Evolutionary conservation across 768 basidiomycete genomes (phyloP), one percentile per base, ranked within the genome.

Genomic region (Leccinum disarticulatum): DNA sequence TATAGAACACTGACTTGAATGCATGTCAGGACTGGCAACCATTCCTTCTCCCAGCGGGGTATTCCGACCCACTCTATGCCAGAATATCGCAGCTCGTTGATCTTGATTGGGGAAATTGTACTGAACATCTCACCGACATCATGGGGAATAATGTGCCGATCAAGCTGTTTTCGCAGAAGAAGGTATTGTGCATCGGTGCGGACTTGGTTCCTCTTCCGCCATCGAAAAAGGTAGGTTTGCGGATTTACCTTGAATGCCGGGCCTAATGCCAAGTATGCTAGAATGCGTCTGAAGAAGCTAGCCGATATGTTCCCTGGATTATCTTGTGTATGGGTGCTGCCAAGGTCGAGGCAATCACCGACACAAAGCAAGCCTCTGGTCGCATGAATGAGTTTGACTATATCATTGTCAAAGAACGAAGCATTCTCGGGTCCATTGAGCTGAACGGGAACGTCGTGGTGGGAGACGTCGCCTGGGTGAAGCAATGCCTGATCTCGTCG

Each of bases 291-390:
- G 74, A 74, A 19, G 77, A 77, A 60, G 77, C 76, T 9, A 78
- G 76, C 59, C 79, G 78, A 64, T 77, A 68, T 50, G 82, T 85
- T 63, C 83, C 81, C 25, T 84, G 83, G 54, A 88, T 95, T 61
- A 81, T 93, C 36, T 72, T 91, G 47, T 83, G 84, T 31, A 91
- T 95, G 86, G 92, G 93, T 1, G 91, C 93, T 0, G 73, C 75
- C 7, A 77, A 74, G 13, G 87, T 95, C 50, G 88, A 92, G 70
- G 85, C 85, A 2, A 81, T 87, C 30, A 71, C 76, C 8, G 81
- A 84, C n/a, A 31, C 73, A 9, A 77, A 74, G 58, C 31, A 69
- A 55, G 48, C 25, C 77, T 65, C 59, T 22, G 30, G 70, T 62
- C 7, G 64, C 27, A 63, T 73, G 52, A 8, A 59, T 46, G 38